Percentiles rank a stretch among this genome's conserved stretches.
phyloP scores from a whole-genome alignment of 495 filamentous ascomycete species.

The Staphylotrichum longicolle region DNA sequence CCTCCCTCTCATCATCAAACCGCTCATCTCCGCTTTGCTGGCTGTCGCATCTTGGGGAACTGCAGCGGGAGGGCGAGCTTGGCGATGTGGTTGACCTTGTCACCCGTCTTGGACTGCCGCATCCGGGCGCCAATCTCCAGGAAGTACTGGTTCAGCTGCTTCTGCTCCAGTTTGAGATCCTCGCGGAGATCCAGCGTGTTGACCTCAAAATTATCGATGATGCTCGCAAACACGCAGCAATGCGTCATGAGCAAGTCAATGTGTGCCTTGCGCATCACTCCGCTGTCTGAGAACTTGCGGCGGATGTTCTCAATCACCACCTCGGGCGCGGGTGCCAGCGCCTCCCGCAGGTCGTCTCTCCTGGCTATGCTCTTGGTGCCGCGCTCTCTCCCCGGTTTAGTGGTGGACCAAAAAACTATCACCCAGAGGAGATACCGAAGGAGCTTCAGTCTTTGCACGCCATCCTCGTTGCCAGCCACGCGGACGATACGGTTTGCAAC shows the following conservation, averaged over 20 bases:
- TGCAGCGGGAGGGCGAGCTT: constrained; percentile 73
- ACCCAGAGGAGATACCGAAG: constrained; percentile 66
- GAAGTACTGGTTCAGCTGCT: constrained; percentile 66
- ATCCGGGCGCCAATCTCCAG: constrained; percentile 75
- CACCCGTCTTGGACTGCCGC: constrained; percentile 47
- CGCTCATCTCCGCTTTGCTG: constrained; percentile 18
- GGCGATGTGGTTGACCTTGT: constrained; percentile 58
- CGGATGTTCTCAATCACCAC: constrained; percentile 65
- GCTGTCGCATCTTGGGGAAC: constrained; percentile 64
- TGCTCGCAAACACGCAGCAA: constrained; percentile 63
- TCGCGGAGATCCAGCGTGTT: constrained; percentile 72
- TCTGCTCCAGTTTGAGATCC: constrained; percentile 73
- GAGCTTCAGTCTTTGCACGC: constrained; percentile 56
- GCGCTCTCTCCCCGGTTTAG: constrained; percentile 39
- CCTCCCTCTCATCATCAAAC: neutral
- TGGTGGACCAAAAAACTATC: constrained; percentile 55
- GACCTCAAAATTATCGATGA: constrained; percentile 74
- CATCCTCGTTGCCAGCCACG: constrained; percentile 56
- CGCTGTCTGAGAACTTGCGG: constrained; percentile 64
- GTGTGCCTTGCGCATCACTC: constrained; percentile 60
- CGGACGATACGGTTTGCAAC: constrained; percentile 60
- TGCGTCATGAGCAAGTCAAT: constrained; percentile 64
- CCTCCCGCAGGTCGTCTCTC: constrained; percentile 49
- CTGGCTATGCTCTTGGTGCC: constrained; percentile 43
- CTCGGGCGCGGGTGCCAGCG: constrained; percentile 54